These are phyloP conservation scores for Geranomyces variabilis DNA, from an alignment of 192 early-diverging fungal genomes.

Conservation along the genomic window DNA sequence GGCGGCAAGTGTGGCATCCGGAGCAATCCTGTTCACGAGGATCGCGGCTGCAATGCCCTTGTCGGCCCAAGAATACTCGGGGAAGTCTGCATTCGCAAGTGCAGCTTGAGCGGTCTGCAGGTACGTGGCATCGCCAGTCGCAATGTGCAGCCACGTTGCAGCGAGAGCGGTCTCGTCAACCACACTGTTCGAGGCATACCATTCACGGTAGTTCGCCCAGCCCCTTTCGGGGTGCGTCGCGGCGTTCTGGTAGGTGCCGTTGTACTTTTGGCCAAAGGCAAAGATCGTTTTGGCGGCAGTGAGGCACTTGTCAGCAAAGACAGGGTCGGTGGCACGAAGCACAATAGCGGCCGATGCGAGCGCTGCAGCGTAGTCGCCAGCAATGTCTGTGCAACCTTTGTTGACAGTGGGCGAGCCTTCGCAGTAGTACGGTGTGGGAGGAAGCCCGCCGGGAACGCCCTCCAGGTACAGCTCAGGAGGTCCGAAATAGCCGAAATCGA, in stretches of 20 bases:
- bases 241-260: conserved; percentile 15
- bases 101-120: not conserved
- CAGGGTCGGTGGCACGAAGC: conserved; percentile 21
- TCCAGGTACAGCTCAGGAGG: conserved; percentile 37
- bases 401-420: conserved; percentile 21
- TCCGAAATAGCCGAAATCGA: conserved; percentile 43
- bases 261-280: conserved; percentile 33
- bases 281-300: conserved; percentile 25
- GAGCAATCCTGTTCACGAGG: conserved; percentile 38
- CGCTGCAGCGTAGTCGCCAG: conserved; percentile 35
- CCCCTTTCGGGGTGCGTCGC: conserved; percentile 11
- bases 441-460: conserved; percentile 14
- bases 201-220: conserved; percentile 30
- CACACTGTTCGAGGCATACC: conserved; percentile 28
- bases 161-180: conserved; percentile 34
- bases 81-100: conserved; percentile 2
- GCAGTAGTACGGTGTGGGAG: conserved; percentile 29
- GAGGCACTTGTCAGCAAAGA: conserved; percentile 30
- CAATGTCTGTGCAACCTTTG: conserved; percentile 38
- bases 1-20: conserved; percentile 34
- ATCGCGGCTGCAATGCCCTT: conserved; percentile 29
- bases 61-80: conserved; percentile 39
- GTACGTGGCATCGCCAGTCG: conserved; percentile 9
- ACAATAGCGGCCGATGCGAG: conserved; percentile 24
- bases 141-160: conserved; percentile 30